Base-by-base conservation (phyloP, 148 eudicot genomes). In the Suaeda aralocaspica region DNA sequence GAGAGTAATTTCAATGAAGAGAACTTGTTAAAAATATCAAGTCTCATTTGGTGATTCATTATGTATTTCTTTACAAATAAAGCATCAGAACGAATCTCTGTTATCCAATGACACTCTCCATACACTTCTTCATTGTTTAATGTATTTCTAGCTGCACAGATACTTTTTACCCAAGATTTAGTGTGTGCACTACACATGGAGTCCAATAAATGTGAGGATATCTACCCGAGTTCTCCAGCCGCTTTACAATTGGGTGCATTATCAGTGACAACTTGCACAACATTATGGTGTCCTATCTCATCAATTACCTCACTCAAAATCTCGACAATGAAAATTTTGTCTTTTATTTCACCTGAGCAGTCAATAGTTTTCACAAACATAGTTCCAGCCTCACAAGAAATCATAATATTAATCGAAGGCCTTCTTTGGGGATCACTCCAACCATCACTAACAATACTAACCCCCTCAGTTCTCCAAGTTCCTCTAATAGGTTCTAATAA, bases 1-100 rank as follows among this genome's bases (percentile, higher is more conserved):
- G 16, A 67, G 50, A 82, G 72, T 41, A 76, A 49, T 72, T 67
- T 82, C 13, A 73, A 28, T 39, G 78, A 6, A 30, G 26, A 25
- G 44, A 79, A 82, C n/a, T 69, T 45, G 41, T 64, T 68, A 29
- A 28, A 81, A 4, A 78, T 65, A 11, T 74, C 33, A 36, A 76
- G 50, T 12, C 68, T 70, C 78, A 71, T 76, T 6, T n/a, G 29
- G 52, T 79, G 76, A n/a, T 79, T 80, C 74, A 80, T 61, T 66
- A 70, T 77, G 29, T 66, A 71, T 15, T 61, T 67, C 42, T 78
- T 71, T 0, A 70, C 71, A 4, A 64, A 41, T 4, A 56, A 8
- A 44, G 30, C 57, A 28, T 71, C 79, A 2, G 21, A 45, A 36
- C 16, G 53, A 68, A 61, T 7, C 66, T 66, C 50, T 41, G 68